A percentile compares a stretch with the other conserved stretches of the same genome.
These are phyloP conservation scores for Amaranthus cruentus DNA, from an alignment of 148 eudicot species.

Conservation along the genomic window DNA sequence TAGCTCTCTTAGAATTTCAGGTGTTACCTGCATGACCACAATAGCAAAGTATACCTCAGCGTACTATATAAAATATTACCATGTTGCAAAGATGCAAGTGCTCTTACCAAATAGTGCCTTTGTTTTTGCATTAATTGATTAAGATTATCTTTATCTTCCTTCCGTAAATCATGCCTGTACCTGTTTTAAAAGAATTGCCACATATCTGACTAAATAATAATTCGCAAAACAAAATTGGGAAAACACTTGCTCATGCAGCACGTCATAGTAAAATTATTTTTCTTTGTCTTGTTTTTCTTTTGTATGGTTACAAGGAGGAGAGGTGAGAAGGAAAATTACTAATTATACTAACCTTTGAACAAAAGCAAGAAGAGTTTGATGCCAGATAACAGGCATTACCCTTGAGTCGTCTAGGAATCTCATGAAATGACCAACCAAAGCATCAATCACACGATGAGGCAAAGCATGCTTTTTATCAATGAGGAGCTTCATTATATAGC, in stretches of 20 bases:
- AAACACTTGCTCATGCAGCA: not conserved
- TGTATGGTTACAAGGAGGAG: not conserved
- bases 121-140: constrained; percentile 50
- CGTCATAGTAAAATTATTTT: not conserved
- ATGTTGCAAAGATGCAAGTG: constrained; percentile 6
- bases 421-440: constrained; percentile 84
- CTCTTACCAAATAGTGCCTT: constrained; percentile 61
- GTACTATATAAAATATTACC: not conserved
- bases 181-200: constrained; percentile 22
- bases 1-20: constrained; percentile 73
- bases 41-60: not conserved
- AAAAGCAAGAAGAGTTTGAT: constrained; percentile 91
- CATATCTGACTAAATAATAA: not conserved
- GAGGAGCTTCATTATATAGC: constrained; percentile 79
- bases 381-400: constrained; percentile 96
- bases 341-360: constrained; percentile 59
- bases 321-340: not conserved
- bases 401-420: constrained; percentile 69
- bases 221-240: not conserved
- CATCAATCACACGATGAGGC: constrained; percentile 91
- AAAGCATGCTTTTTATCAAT: constrained; percentile 90
- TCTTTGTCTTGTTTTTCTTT: not conserved
- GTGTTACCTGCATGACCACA: constrained; percentile 60
- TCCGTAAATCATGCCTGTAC: constrained; percentile 70
- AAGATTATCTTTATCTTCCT: constrained; percentile 71